A percentile compares a stretch with the other conserved stretches of the same genome.
These are phyloP conservation scores for Ganoderma leucocontextum DNA, from an alignment of 1,284 basidiomycete genomes.

Conservation along the genomic window DNA sequence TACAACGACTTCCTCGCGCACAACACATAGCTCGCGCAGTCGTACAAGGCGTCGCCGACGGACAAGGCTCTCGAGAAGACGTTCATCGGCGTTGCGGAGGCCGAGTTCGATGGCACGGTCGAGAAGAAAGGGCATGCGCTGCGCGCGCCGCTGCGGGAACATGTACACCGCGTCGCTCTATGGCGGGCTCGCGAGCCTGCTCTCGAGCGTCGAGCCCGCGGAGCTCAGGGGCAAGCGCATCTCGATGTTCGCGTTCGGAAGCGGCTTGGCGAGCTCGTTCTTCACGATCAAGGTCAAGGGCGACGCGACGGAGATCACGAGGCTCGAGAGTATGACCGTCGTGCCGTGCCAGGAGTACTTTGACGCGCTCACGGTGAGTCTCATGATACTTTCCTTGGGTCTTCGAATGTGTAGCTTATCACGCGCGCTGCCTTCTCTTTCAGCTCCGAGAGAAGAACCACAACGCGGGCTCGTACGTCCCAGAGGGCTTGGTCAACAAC, in stretches of 20 bases:
- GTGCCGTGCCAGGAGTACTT: slow-evolving; percentile 91
- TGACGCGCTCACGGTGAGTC: slow-evolving; percentile 72
- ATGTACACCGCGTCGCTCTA: slow-evolving; percentile 99
- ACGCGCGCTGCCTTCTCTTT: not conserved
- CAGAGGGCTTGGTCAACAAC: slow-evolving; percentile 88
- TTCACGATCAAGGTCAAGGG: slow-evolving; percentile 89
- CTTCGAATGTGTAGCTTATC: slow-evolving; percentile 2
- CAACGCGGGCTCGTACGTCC: slow-evolving; percentile 89
- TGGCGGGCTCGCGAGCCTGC: slow-evolving; percentile 88
- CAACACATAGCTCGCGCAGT: slow-evolving; percentile 70
- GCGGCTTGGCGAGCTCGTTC: slow-evolving; percentile 92
- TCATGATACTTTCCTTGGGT: not conserved
- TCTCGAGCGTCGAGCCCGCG: slow-evolving; percentile 74
- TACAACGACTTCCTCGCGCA: slow-evolving; percentile 93
- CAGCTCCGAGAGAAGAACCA: slow-evolving; percentile 97
- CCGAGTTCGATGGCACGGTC: slow-evolving; percentile 76
- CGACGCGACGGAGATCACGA: slow-evolving; percentile 80
- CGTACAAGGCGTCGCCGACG: slow-evolving; percentile 79
- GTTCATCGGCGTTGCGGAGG: slow-evolving; percentile 81
- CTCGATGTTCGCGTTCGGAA: slow-evolving; percentile 94
- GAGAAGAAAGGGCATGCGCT: slow-evolving; percentile 83
- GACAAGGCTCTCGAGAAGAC: slow-evolving; percentile 98
- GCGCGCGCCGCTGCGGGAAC: slow-evolving; percentile 92
- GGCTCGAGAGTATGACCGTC: slow-evolving; percentile 89
- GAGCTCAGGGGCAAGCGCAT: slow-evolving; percentile 83